Evolutionary conservation across 2,329 filamentous ascomycete species (phyloP), one percentile per base, ranked within the genome.

Genomic region (Trichoderma atroviride): DNA sequence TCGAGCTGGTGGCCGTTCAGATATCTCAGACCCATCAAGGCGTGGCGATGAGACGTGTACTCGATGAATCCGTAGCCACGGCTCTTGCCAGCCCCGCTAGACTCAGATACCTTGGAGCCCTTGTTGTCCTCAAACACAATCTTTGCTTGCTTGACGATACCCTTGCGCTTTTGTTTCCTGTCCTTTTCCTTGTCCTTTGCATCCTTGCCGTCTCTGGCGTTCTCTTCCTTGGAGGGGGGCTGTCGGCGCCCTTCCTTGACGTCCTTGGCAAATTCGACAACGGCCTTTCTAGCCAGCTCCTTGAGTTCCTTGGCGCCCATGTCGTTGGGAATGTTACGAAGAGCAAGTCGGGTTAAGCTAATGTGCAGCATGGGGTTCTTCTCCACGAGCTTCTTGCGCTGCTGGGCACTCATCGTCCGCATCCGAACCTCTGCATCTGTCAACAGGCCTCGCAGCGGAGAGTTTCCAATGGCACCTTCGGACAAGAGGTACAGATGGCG

Each of bases 61-160:
- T 99, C 96, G 74, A 99, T 92, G 83, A 99, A 99, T 14, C 96
- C 96, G 78, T 99, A 99, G 5, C 96, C 96, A 78, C 95, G 88
- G 78, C 92, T 96, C 77, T 92, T 88, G 58, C 94, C 94, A 7
- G 89, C 93, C 9, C 92, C 93, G 62, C 85, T 89, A 55, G 87
- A 85, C 81, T 97, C 94, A 10, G 86, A 81, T 16, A 97, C 89
- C 82, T 97, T 98, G 76, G 89, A 89, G 57, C 96, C 96, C 74
- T 96, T 89, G 43, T 88, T 87, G 68, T 91, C 92, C 82, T 99
- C 96, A 76, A 96, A 98, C 47, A 98, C 92, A 67, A 99, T 88
- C 84, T 97, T 99, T 68, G 95, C 92, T 81, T 99, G 96, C 75
- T 89, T 91, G 55, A 99, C 93, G 61, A 99, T 93, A 70, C 87